Percentiles rank a stretch among this genome's conserved stretches.
These are phyloP conservation scores for Perkinsela sp. DNA, from an alignment of 208 protist genomes.

Conservation along the genomic window DNA sequence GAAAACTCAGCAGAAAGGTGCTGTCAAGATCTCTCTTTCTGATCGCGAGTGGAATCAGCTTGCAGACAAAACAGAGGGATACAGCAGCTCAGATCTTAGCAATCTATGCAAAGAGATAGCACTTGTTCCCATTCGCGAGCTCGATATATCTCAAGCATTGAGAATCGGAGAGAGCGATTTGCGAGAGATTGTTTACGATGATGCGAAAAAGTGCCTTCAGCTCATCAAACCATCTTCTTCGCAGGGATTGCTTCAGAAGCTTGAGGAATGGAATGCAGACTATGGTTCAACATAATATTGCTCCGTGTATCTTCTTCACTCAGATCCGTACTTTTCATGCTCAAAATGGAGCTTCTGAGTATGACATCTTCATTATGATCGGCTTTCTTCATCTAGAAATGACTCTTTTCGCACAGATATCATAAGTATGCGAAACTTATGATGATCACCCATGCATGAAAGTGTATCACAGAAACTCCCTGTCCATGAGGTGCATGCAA, in stretches of 20 bases:
- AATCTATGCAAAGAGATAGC: slow-evolving; percentile 1
- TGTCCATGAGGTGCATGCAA: too few species aligned
- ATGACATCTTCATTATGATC: too few species aligned
- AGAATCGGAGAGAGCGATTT: neutral
- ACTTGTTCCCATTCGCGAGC: neutral
- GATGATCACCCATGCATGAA: too few species aligned
- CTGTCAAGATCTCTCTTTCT: neutral
- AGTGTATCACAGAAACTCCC: too few species aligned
- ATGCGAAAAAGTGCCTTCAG: neutral
- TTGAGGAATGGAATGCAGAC: slow-evolving; percentile 1
- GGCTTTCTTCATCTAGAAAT: too few species aligned
- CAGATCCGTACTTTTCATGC: too few species aligned
- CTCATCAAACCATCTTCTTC: neutral
- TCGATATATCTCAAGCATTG: neutral
- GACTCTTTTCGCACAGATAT: too few species aligned
- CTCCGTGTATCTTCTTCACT: too few species aligned
- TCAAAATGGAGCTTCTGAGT: too few species aligned
- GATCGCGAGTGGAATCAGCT: neutral
- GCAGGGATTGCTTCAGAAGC: neutral
- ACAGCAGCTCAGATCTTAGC: neutral
- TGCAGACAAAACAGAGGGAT: slow-evolving; percentile 1
- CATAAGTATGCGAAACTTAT: too few species aligned
- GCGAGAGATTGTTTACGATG: neutral
- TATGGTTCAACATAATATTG: neutral
- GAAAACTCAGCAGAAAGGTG: neutral